Conservation (phyloP, 108 stramenopile species). For the Licmophora abbreviata region DNA sequence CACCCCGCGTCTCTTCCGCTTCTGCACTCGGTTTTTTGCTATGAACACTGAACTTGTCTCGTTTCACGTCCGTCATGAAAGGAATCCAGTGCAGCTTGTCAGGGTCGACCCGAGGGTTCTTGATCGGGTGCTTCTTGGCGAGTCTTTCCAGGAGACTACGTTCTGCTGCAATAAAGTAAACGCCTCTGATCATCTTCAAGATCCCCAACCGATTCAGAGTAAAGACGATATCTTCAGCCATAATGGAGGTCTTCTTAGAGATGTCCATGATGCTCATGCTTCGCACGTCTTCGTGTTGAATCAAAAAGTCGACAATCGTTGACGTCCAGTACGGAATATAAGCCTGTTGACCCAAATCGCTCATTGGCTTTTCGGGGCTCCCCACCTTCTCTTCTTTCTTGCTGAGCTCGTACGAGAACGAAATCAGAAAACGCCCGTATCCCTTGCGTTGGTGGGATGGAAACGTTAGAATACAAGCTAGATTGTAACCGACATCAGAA, state of each 20-base stretch:
- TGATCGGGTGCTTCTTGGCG: constrained; percentile 90
- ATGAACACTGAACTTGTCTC: constrained; percentile 96
- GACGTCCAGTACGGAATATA: constrained; percentile 93
- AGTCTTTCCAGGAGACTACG: constrained; percentile 54
- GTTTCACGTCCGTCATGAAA: constrained; percentile 87
- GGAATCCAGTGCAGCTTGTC: constrained; percentile 95
- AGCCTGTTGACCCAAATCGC: constrained; percentile 94
- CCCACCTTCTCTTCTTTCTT: constrained; percentile 97
- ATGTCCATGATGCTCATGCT: constrained; percentile 89
- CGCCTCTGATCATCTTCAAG: constrained; percentile 85
- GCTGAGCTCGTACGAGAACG: constrained; percentile 94
- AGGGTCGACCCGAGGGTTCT: constrained; percentile 87
- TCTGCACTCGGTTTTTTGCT: constrained; percentile 85
- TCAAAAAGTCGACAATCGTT: constrained; percentile 80
- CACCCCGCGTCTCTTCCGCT: constrained; percentile 13
- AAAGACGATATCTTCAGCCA: constrained; percentile 96
- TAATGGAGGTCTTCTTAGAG: constrained; percentile 87
- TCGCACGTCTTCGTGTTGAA: constrained; percentile 52
- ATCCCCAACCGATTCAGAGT: constrained; percentile 88
- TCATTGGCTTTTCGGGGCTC: constrained; percentile 98
- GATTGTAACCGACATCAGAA: constrained; percentile 96
- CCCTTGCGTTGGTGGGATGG: constrained; percentile 98
- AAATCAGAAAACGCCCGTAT: constrained; percentile 97
- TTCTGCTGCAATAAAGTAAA: constrained; percentile 88
- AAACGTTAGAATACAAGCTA: constrained; percentile 99